Evolutionary conservation across 306 rosid genomes (phyloP).

Genomic region (Prunus campanulata): DNA sequence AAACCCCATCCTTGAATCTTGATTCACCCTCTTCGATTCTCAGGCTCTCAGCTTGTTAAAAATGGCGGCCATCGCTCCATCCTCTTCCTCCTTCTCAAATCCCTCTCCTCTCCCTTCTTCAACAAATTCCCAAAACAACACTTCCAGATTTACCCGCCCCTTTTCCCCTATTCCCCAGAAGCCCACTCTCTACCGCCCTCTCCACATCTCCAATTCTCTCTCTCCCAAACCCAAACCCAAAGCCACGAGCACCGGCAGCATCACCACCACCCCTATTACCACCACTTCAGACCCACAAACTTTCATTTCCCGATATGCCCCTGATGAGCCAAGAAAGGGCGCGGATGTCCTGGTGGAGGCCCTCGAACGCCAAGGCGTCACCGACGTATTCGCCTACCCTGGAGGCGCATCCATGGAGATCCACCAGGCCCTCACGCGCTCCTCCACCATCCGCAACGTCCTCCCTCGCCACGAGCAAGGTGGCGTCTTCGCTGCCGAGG

Average conservation of each 20-base stretch:
- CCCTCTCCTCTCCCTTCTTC: constrained; percentile 15
- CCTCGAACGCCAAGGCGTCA: constrained; percentile 69
- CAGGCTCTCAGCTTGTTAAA: background rate
- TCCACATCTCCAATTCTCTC: background rate
- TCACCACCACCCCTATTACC: background rate
- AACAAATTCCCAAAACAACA: background rate
- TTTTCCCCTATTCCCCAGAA: constrained; percentile 23
- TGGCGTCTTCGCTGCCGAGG: constrained; percentile 82
- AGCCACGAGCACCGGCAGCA: background rate
- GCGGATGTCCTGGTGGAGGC: constrained; percentile 83
- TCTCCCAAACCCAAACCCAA: background rate
- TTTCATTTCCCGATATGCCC: constrained; percentile 42
- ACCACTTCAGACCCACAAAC: background rate
- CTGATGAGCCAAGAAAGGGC: constrained; percentile 59
- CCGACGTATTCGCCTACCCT: constrained; percentile 72
- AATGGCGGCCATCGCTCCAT: constrained; percentile 5
- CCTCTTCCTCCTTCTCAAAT: constrained; percentile 17
- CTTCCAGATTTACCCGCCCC: constrained; percentile 22
- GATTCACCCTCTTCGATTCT: no score
- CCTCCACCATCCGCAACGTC: constrained; percentile 47
- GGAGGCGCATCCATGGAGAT: constrained; percentile 92
- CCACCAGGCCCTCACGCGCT: constrained; percentile 83
- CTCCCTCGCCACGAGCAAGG: constrained; percentile 93
- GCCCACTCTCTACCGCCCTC: constrained; percentile 13
- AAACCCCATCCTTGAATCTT: no score